Evolutionary conservation across 2,329 filamentous ascomycete species (phyloP), one percentile per base, ranked within the genome.

Genomic region (Falciphora oryzae): DNA sequence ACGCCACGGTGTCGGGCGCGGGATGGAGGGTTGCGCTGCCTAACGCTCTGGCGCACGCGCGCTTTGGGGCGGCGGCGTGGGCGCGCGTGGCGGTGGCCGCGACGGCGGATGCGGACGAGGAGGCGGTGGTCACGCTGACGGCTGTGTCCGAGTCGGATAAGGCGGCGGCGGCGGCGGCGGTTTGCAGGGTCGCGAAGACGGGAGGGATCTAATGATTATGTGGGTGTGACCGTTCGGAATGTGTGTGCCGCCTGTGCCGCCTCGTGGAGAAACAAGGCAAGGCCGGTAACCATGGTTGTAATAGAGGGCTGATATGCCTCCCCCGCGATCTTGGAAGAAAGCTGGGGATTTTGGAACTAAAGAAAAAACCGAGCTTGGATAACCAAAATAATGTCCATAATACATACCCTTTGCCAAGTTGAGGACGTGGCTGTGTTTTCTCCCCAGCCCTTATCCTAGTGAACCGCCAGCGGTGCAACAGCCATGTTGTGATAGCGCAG

Each of bases 11-110:
- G 4, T 74, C 78, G 7, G 78, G 77, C 16, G 70, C 75, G 2
- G 81, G 82, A 0, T 84, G 81, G 81, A 73, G 71, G 11, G 77
- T 80, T 1, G 78, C 75, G 64, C 64, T 83, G 22, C 73, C 75
- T 14, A 80, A 79, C 62, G 74, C 72, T 4, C 66, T 81, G 44
- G 76, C 79, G 10, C 71, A 75, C 1, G 80, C 77, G 0, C 72
- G 75, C 62, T 80, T 78, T 53, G 81, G 80, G 0, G 71, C 75
- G 61, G 70, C 68, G 11, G 75, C 75, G 1, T 72, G 65, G 4
- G 78, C 77, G 4, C 73, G 73, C 16, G 79, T 83, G 0, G 81
- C 79, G 2, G 79, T 82, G 1, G 74, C 69, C 2, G 76, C 77
- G 0, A 66, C 69, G 1, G 65, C 56, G 58, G 70, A 69, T 65